Base-by-base conservation (phyloP, 1,139 yeast genomes). In the Blastobotrys arbuscula region DNA sequence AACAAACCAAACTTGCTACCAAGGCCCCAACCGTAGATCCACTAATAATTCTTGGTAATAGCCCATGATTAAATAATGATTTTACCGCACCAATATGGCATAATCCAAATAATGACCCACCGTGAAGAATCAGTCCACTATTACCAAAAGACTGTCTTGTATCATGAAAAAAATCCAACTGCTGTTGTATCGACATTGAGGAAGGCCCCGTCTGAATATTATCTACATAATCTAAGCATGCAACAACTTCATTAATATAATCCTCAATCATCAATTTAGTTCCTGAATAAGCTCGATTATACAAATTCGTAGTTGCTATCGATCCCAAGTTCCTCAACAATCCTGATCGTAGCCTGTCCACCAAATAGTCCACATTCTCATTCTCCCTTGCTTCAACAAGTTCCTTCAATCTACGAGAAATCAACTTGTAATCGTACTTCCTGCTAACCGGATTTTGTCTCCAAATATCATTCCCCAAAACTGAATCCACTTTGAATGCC, bases 21-120 rank as follows among this genome's bases (percentile, higher is more conserved):
- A 92, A 84, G 0, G 97, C 95, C 1, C 97, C 97, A 50, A 88
- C 88, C 0, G 96, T 94, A 53, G 92, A 84, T 0, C 97, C 97
- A n/a, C 94, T 86, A 35, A 92, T 79, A 3, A 92, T 85, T 44
- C 84, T 69, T 0, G 98, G 98, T 45, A 90, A 70, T 35, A 90
- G 68, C 0, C 88, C 83, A 53, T 84, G 81, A 55, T 77, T 76
- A 54, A 83, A 78, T 19, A 92, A 69, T 0, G 94, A 92, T 55
- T 84, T 84, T 7, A 90, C 86, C 1, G 90, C 96, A 1, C 98
- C 98, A 44, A 92, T 66, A 64, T 92, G 98, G 61, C 96, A 89
- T 53, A 92, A 71, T 0, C 97, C 97, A 69, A 90, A 92, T 24
- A 92, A 69, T 0, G 97, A 85, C 0, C 97, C 97, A 26, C 98